phyloP scores from a whole-genome alignment of 257 asterid genomes.

The Perilla frutescens region DNA sequence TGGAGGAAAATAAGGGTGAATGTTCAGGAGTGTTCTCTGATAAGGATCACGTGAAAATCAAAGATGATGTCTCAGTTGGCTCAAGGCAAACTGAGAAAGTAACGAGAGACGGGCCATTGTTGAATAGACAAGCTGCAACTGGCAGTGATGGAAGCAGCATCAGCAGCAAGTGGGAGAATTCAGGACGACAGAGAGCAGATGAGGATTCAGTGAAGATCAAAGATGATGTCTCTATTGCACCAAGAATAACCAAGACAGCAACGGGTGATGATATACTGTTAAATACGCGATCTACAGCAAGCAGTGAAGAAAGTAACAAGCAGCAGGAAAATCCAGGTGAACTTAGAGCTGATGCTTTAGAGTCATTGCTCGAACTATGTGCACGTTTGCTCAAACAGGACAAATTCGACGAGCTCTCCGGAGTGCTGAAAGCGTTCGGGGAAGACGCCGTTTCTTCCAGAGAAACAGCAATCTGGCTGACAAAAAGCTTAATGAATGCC shows the following conservation, averaged over 20 bases:
- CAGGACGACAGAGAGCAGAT: constrained; percentile 55
- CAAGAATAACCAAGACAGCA: constrained; percentile 40
- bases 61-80: constrained; percentile 29
- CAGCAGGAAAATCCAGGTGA: constrained; percentile 36
- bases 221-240: constrained; percentile 26
- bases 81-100: constrained; percentile 39
- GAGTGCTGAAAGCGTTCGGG: constrained; percentile 87
- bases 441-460: constrained; percentile 88
- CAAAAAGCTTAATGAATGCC: constrained; percentile 80
- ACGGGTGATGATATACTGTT: constrained; percentile 36
- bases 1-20: constrained; percentile 34
- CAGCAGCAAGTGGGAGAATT: constrained; percentile 33
- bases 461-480: constrained; percentile 95
- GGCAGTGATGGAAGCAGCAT: constrained; percentile 20
- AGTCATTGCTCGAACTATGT: constrained; percentile 91
- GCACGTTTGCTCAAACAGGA: constrained; percentile 84
- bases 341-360: constrained; percentile 87
- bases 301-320: constrained; percentile 28
- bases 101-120: constrained; percentile 34
- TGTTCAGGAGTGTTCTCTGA: constrained; percentile 18
- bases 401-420: constrained; percentile 88
- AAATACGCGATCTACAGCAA: constrained; percentile 40
- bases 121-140: constrained; percentile 43
- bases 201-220: constrained; percentile 41
- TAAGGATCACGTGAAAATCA: constrained; percentile 38